Conservation (phyloP, 768 basidiomycete genomes). For the Sistotremastrum niveocremeum region DNA sequence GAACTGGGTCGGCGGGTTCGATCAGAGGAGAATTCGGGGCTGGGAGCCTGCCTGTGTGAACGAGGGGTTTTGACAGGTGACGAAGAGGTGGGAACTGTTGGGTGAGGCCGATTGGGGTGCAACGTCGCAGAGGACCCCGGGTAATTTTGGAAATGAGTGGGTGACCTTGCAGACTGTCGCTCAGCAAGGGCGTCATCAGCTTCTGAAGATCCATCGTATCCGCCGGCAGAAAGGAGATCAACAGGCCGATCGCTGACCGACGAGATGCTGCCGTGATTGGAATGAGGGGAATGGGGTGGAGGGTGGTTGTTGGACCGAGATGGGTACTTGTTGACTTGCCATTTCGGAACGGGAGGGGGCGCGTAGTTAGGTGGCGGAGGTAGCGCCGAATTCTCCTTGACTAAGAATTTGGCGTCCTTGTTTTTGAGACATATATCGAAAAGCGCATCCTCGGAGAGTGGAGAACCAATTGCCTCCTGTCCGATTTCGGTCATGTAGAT, state of each 20-base stretch:
- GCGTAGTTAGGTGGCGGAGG: conserved; percentile 19
- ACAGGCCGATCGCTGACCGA: conserved; percentile 43
- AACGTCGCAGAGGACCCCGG: too few relatives aligned
- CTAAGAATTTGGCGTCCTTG: conserved; percentile 75
- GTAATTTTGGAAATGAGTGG: too few relatives aligned
- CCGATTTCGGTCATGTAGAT: conserved; percentile 87
- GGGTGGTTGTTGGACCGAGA: conserved; percentile 26
- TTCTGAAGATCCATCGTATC: conserved; percentile 13
- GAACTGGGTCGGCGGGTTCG: too few relatives aligned
- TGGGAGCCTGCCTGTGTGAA: too few relatives aligned
- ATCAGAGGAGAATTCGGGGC: too few relatives aligned
- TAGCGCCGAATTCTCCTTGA: conserved; percentile 48
- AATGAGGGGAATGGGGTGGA: conserved; percentile 37
- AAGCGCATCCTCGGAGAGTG: conserved; percentile 57
- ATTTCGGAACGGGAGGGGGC: conserved; percentile 27
- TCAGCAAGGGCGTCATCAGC: background rate
- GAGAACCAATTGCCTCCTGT: conserved; percentile 56
- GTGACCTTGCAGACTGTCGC: too few relatives aligned
- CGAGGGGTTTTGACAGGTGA: too few relatives aligned
- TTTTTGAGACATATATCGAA: conserved; percentile 55
- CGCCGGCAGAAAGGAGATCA: conserved; percentile 14
- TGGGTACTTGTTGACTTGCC: conserved; percentile 37
- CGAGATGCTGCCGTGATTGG: conserved; percentile 58
- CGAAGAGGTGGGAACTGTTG: too few relatives aligned
- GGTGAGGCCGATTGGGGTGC: too few relatives aligned